phyloP scores from a whole-genome alignment of 352 stramenopile species.

The Globisporangium sylvaticum region DNA sequence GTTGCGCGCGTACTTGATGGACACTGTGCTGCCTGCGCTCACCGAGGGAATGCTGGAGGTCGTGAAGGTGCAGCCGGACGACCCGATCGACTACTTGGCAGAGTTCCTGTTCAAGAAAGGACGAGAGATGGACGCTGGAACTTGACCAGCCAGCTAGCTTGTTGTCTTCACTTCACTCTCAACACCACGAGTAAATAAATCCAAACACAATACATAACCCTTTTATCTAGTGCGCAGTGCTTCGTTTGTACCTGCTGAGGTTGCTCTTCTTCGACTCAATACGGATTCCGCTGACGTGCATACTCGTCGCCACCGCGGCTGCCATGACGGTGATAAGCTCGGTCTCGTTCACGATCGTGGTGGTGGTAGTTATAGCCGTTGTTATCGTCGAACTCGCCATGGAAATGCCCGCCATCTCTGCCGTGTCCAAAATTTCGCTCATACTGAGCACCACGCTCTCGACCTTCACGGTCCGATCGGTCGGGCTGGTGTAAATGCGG shows the following conservation, averaged over 20 bases:
- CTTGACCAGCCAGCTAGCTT: neutral
- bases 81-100: conserved; percentile 87
- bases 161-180: neutral
- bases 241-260: neutral
- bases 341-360: neutral
- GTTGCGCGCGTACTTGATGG: conserved; percentile 77
- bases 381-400: conserved; percentile 3
- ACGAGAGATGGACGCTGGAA: conserved; percentile 39
- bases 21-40: conserved; percentile 79
- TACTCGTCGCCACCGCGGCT: conserved; percentile 3
- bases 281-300: conserved; percentile 8
- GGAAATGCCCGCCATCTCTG: neutral
- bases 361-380: conserved; percentile 1
- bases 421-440: neutral
- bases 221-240: neutral
- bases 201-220: conserved; percentile 8
- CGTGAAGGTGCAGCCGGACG: conserved; percentile 79
- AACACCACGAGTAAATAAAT: neutral
- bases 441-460: neutral
- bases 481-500: neutral
- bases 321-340: conserved; percentile 3
- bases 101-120: conserved; percentile 86
- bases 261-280: neutral
- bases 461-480: neutral
- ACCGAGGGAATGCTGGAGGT: conserved; percentile 86